Percentiles rank a stretch among this genome's conserved stretches.
phyloP scores from a whole-genome alignment of 2,329 filamentous ascomycete species.

The Sclerotinia glacialis region DNA sequence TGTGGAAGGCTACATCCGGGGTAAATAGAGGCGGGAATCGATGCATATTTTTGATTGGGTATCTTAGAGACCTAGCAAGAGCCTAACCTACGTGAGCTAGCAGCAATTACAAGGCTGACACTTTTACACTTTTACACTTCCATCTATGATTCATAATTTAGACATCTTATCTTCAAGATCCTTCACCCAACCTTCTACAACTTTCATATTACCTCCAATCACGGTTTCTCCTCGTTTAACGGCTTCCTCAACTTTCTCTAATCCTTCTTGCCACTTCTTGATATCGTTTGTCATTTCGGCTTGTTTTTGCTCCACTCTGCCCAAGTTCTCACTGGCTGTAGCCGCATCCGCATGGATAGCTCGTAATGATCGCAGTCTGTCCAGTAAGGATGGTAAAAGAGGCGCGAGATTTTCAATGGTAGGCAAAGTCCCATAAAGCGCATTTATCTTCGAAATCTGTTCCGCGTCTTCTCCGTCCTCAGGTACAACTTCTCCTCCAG shows the following conservation, averaged over 20 bases:
- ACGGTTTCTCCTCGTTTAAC: slow-evolving; percentile 67
- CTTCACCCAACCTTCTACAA: slow-evolving; percentile 87
- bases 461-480: slow-evolving; percentile 59
- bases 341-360: slow-evolving; percentile 86
- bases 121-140: slow-evolving; percentile 3
- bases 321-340: slow-evolving; percentile 72
- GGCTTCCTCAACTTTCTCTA: slow-evolving; percentile 74
- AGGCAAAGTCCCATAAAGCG: slow-evolving; percentile 82
- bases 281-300: slow-evolving; percentile 80
- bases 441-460: slow-evolving; percentile 82
- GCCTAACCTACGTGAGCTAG: background rate
- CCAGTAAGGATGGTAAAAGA: slow-evolving; percentile 78
- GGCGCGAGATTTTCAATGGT: slow-evolving; percentile 86
- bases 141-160: slow-evolving; percentile 39
- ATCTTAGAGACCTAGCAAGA: slow-evolving; percentile 3
- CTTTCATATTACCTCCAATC: slow-evolving; percentile 75
- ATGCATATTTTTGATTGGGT: slow-evolving; percentile 22
- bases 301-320: slow-evolving; percentile 75
- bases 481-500: slow-evolving; percentile 40
- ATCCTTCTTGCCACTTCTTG: slow-evolving; percentile 76
- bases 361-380: slow-evolving; percentile 78
- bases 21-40: slow-evolving; percentile 1
- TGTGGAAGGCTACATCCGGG: slow-evolving; percentile 10
- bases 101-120: slow-evolving; percentile 18
- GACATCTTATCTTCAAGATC: slow-evolving; percentile 76